These are phyloP conservation scores for Aspergillus felis DNA, from an alignment of 2,329 filamentous ascomycete genomes.

Conservation along the genomic window DNA sequence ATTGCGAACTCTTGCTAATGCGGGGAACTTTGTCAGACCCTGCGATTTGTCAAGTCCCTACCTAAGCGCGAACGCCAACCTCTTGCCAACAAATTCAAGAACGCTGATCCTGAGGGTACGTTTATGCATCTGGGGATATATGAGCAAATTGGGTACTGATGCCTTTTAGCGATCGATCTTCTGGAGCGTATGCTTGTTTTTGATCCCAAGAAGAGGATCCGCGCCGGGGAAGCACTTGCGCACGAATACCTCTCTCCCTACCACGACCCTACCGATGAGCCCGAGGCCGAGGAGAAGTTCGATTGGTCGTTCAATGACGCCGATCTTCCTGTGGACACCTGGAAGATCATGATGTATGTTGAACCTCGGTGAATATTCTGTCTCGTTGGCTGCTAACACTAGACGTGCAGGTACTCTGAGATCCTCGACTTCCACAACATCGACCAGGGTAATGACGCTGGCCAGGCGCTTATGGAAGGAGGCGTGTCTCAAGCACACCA, in stretches of 20 bases:
- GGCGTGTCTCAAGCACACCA: constrained; percentile 21
- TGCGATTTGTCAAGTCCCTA: constrained; percentile 95
- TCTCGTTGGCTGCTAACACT: neutral
- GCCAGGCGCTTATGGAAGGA: constrained; percentile 26
- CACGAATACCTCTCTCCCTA: constrained; percentile 95
- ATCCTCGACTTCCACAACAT: constrained; percentile 98
- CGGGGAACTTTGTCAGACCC: constrained; percentile 58
- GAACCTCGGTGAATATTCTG: neutral
- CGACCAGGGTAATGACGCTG: constrained; percentile 49
- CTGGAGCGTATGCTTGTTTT: constrained; percentile 97
- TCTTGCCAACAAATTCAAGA: constrained; percentile 85
- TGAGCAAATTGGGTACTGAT: constrained; percentile 6
- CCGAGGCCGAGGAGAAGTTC: constrained; percentile 93
- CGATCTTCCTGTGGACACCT: constrained; percentile 95
- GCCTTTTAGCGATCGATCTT: constrained; percentile 72
- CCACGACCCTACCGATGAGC: constrained; percentile 96
- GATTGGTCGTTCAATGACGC: constrained; percentile 99
- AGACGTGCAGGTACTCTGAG: constrained; percentile 77
- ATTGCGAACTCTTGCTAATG: constrained; percentile 21
- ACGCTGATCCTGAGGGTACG: constrained; percentile 79
- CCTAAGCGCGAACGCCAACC: constrained; percentile 91
- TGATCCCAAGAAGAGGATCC: constrained; percentile 93
- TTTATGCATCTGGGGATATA: constrained; percentile 8
- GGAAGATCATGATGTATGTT: constrained; percentile 99
- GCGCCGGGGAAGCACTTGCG: constrained; percentile 76